Percentiles rank a stretch among this genome's conserved stretches.
phyloP scores from a whole-genome alignment of 257 asterid genomes.

The Salvia rosmarinus region DNA sequence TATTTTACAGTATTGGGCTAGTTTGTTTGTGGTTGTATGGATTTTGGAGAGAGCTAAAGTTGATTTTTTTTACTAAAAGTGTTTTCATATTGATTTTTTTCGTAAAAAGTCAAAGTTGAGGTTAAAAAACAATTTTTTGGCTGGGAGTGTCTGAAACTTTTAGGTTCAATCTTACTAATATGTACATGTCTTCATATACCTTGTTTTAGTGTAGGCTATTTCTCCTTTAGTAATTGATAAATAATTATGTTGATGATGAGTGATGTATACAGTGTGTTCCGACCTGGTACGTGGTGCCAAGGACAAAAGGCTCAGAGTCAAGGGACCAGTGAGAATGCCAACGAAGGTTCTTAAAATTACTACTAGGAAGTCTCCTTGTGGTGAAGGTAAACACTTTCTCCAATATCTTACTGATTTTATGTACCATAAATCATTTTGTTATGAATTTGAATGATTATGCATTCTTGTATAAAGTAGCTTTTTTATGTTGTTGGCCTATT shows the following conservation, averaged over 20 bases:
- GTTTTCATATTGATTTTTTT: too few relatives aligned
- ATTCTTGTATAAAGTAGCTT: neutral
- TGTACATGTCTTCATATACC: neutral
- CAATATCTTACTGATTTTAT: neutral
- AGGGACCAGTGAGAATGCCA: slow-evolving; percentile 78
- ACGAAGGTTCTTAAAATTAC: slow-evolving; percentile 70
- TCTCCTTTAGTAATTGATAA: neutral
- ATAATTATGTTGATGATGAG: slow-evolving; percentile 5
- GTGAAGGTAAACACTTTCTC: slow-evolving; percentile 51
- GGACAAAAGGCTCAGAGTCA: slow-evolving; percentile 66
- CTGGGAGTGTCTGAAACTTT: neutral
- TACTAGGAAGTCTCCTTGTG: slow-evolving; percentile 76
- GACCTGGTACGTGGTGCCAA: slow-evolving; percentile 73
- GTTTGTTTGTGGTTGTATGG: too few relatives aligned
- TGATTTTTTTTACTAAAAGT: too few relatives aligned
- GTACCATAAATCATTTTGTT: neutral
- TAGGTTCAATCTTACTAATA: neutral
- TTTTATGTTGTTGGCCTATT: neutral
- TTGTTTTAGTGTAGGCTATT: neutral
- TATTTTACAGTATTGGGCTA: too few relatives aligned
- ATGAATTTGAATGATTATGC: neutral
- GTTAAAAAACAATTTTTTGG: too few relatives aligned
- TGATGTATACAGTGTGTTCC: slow-evolving; percentile 45
- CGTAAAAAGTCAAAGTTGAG: too few relatives aligned
- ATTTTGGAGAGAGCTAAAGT: too few relatives aligned